Evolutionary conservation across 345 rosid genomes (phyloP).

Genomic region (Aquilaria yunnanensis): DNA sequence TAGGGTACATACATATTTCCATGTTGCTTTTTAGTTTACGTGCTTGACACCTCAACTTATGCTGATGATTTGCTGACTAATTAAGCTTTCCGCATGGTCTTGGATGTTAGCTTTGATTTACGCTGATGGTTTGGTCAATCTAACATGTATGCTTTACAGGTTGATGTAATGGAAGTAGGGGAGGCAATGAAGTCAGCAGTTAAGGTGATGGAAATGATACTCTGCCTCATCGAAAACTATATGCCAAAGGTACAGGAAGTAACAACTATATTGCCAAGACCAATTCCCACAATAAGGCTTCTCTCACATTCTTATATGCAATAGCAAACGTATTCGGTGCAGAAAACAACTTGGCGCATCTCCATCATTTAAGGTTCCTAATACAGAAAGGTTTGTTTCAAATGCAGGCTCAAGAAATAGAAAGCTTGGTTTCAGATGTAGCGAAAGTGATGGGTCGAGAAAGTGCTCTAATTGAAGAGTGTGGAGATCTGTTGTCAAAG

Average conservation of each 20-base stretch:
- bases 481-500: constrained; percentile 44
- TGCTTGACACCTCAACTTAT: background rate
- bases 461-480: constrained; percentile 58
- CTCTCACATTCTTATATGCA: background rate
- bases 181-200: constrained; percentile 52
- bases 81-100: too few species aligned
- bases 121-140: background rate
- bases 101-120: background rate
- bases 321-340: background rate
- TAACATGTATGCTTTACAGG: constrained; percentile 27
- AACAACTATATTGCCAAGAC: background rate
- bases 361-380: background rate
- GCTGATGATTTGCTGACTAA: background rate
- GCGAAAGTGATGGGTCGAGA: constrained; percentile 61
- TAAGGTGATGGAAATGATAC: constrained; percentile 54
- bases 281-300: background rate
- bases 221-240: constrained; percentile 32
- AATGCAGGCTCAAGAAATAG: constrained; percentile 67
- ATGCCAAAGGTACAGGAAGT: constrained; percentile 48
- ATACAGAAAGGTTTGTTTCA: background rate
- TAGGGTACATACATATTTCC: constrained; percentile 26
- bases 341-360: constrained; percentile 6
- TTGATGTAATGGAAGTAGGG: constrained; percentile 48
- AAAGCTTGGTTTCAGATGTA: constrained; percentile 56
- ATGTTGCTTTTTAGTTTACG: background rate